A percentile compares a stretch with the other conserved stretches of the same genome.
Conservation (phyloP, 306 rosid genomes). For the Cucurbita moschata region DNA sequence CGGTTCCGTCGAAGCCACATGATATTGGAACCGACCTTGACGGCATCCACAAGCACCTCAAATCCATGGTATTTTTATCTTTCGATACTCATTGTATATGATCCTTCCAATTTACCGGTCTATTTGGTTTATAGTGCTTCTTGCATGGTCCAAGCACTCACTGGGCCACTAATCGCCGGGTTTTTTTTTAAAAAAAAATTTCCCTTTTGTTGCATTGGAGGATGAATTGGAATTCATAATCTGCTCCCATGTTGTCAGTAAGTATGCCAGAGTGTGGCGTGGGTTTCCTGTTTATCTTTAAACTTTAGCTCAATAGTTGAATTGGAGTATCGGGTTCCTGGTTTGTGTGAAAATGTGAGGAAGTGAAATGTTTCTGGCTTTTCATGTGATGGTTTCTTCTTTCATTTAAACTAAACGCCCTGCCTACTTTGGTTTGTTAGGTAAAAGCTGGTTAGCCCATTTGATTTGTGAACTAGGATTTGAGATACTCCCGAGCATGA, state of each 20-base stretch:
- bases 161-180: background rate
- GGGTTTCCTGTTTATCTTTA: background rate
- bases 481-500: background rate
- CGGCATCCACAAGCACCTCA: slow-evolving; percentile 38
- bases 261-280: background rate
- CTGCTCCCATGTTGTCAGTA: background rate
- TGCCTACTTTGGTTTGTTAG: background rate
- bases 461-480: background rate
- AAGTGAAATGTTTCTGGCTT: background rate
- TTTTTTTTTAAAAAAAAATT: background rate
- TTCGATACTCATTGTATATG: background rate
- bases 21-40: slow-evolving; percentile 26
- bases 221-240: background rate
- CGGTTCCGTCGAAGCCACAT: slow-evolving; percentile 19
- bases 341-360: background rate
- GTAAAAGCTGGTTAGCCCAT: background rate
- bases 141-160: background rate
- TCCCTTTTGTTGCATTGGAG: background rate
- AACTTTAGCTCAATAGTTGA: background rate
- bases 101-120: background rate
- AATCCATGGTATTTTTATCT: slow-evolving; percentile 29
- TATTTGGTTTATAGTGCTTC: background rate
- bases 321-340: background rate
- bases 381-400: background rate
- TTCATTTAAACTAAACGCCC: background rate